These are phyloP conservation scores for Colletotrichum tabaci DNA, from an alignment of 2,329 filamentous ascomycete species.

Conservation along the genomic window DNA sequence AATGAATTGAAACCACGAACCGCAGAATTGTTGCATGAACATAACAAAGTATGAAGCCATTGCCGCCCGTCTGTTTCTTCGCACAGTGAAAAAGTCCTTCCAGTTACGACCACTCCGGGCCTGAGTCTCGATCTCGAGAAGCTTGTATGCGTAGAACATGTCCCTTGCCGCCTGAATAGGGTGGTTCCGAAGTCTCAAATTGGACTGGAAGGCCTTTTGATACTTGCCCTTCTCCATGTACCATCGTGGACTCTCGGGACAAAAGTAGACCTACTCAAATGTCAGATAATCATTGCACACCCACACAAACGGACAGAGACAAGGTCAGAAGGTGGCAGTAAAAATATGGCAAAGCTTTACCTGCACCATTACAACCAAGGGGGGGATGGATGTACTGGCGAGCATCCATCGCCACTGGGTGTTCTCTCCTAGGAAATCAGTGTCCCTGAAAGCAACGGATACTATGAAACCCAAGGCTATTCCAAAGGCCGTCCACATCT, in stretches of 20 bases:
- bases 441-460: conserved; percentile 50
- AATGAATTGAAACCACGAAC: conserved; percentile 7
- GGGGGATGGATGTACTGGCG: conserved; percentile 68
- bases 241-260: conserved; percentile 69
- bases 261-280: conserved; percentile 61
- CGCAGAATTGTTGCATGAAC: conserved; percentile 56
- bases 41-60: conserved; percentile 56
- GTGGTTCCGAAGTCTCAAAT: conserved; percentile 62
- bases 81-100: conserved; percentile 56
- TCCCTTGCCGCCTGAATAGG: conserved; percentile 65
- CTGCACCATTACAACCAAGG: conserved; percentile 64
- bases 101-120: conserved; percentile 50
- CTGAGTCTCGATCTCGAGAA: conserved; percentile 51
- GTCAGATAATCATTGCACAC: neutral
- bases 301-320: too few relatives aligned
- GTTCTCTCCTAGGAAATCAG: conserved; percentile 52
- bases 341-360: neutral
- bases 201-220: conserved; percentile 60
- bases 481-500: conserved; percentile 51
- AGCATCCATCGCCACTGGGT: conserved; percentile 58
- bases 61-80: conserved; percentile 54
- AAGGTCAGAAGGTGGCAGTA: neutral
- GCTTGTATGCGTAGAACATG: conserved; percentile 64
- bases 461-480: conserved; percentile 58
- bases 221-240: conserved; percentile 66